Percentiles rank a stretch among this genome's conserved stretches.
Evolutionary conservation across 2,329 filamentous ascomycete genomes (phyloP).

Genomic region (Exophiala oligosperma): DNA sequence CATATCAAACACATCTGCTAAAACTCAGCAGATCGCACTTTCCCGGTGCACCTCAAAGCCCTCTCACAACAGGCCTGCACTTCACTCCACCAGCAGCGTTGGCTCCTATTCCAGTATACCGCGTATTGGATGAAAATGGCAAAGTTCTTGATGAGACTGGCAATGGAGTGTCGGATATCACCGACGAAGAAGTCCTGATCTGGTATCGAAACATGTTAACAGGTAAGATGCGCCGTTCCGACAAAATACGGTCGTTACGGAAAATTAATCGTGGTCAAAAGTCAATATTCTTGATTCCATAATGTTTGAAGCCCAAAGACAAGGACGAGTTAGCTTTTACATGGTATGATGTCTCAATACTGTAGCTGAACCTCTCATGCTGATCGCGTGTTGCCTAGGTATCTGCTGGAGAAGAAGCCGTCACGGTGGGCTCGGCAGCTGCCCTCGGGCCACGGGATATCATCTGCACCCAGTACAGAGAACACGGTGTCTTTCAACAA

Average conservation of each 20-base stretch:
- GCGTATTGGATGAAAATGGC: conserved; percentile 85
- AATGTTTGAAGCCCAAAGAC: conserved; percentile 96
- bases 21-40: conserved; percentile 49
- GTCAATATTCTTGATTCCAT: conserved; percentile 65
- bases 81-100: conserved; percentile 73
- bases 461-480: conserved; percentile 90
- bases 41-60: conserved; percentile 87
- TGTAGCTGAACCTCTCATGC: conserved; percentile 30
- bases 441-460: conserved; percentile 79
- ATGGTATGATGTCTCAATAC: conserved; percentile 82
- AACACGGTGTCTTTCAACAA: conserved; percentile 86
- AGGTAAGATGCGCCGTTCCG: neutral
- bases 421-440: conserved; percentile 83
- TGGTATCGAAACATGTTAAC: conserved; percentile 64
- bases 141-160: conserved; percentile 65
- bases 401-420: conserved; percentile 88
- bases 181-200: conserved; percentile 54
- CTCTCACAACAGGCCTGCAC: conserved; percentile 76
- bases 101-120: conserved; percentile 82
- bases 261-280: conserved; percentile 55
- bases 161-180: conserved; percentile 34
- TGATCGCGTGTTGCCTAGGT: neutral
- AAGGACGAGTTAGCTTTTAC: conserved; percentile 65
- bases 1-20: neutral
- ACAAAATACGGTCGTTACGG: neutral